phyloP scores from a whole-genome alignment of 805 yeast genomes.

The Lachancea cidri region DNA sequence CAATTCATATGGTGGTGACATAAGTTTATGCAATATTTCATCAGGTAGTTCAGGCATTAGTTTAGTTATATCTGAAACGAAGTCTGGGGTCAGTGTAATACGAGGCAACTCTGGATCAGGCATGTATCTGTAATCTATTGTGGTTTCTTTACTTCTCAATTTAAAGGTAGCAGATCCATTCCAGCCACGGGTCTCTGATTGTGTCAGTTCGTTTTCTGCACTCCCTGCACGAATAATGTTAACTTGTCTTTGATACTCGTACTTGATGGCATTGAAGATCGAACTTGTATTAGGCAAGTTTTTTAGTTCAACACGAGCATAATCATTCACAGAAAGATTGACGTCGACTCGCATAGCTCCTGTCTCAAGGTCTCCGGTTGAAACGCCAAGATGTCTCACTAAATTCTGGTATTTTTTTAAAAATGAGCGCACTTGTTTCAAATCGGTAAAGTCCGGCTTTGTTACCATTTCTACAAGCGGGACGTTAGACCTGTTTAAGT shows the following conservation, averaged over 20 bases:
- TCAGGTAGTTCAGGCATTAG: conserved; percentile 62
- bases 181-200: conserved; percentile 85
- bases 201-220: conserved; percentile 23
- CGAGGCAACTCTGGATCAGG: conserved; percentile 88
- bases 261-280: conserved; percentile 66
- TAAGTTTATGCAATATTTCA: conserved; percentile 42
- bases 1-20: conserved; percentile 46
- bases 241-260: conserved; percentile 71
- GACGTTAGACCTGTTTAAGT: conserved; percentile 76
- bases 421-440: conserved; percentile 69
- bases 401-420: conserved; percentile 74
- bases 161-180: conserved; percentile 65
- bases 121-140: conserved; percentile 86
- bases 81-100: conserved; percentile 39
- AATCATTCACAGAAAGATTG: conserved; percentile 72
- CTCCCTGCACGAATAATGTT: conserved; percentile 38
- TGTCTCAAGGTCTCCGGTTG: conserved; percentile 86
- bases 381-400: conserved; percentile 62
- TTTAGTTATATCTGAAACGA: conserved; percentile 38
- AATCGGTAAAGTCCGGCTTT: conserved; percentile 69
- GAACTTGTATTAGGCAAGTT: conserved; percentile 83
- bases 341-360: conserved; percentile 97
- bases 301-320: conserved; percentile 80
- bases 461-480: conserved; percentile 92
- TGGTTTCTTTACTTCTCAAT: conserved; percentile 71